These are phyloP conservation scores for Linderina pennispora DNA, from an alignment of 192 early-diverging fungal species.

Conservation along the genomic window DNA sequence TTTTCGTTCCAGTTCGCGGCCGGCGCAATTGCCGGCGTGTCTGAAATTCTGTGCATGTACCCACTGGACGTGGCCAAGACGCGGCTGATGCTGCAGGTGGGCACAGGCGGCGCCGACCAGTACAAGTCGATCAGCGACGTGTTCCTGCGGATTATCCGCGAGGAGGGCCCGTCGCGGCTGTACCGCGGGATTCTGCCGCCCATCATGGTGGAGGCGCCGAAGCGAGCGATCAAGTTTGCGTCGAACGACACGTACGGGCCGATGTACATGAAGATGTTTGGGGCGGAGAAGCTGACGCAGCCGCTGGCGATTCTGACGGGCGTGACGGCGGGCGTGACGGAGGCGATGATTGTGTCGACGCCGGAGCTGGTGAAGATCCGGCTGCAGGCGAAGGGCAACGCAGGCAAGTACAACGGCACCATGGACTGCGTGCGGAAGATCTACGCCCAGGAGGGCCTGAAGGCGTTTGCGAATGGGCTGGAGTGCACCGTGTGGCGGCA, in stretches of 20 bases:
- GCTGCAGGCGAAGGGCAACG: conserved; percentile 85
- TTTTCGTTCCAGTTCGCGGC: conserved; percentile 75
- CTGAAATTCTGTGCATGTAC: conserved; percentile 95
- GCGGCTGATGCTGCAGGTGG: conserved; percentile 80
- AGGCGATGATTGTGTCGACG: conserved; percentile 84
- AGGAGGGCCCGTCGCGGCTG: conserved; percentile 62
- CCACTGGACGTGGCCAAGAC: conserved; percentile 96
- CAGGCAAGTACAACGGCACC: conserved; percentile 80
- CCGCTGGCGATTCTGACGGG: conserved; percentile 77
- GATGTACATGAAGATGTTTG: conserved; percentile 64
- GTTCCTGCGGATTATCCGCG: conserved; percentile 60
- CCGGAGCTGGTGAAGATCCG: conserved; percentile 95
- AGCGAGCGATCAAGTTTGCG: conserved; percentile 96
- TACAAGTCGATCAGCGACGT: conserved; percentile 62
- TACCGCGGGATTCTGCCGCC: conserved; percentile 95
- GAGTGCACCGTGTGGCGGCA: conserved; percentile 95
- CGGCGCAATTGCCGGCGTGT: conserved; percentile 74
- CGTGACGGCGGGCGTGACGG: conserved; percentile 85
- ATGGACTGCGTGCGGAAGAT: conserved; percentile 76
- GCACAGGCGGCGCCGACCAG: conserved; percentile 46
- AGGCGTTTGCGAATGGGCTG: conserved; percentile 84
- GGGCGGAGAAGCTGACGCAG: conserved; percentile 68
- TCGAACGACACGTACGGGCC: conserved; percentile 83
- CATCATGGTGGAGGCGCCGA: conserved; percentile 96
- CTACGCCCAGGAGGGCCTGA: conserved; percentile 68